These are phyloP conservation scores for Exserohilum rostratum DNA, from an alignment of 2,329 filamentous ascomycete genomes.

Conservation along the genomic window DNA sequence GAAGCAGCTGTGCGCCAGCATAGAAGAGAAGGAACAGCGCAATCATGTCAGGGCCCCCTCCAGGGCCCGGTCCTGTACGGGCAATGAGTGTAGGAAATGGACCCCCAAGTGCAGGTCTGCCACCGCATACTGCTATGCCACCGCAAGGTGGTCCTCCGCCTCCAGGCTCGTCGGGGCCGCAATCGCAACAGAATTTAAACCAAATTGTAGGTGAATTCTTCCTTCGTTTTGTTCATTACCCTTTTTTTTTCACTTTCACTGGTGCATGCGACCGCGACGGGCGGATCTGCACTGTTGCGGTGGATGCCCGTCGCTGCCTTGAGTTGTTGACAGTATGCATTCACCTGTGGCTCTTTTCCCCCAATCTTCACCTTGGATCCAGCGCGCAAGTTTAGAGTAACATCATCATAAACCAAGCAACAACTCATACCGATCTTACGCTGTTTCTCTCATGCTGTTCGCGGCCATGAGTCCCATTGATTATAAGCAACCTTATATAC, in stretches of 20 bases:
- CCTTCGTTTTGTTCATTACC: neutral
- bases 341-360: neutral
- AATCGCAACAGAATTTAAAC: slow-evolving; percentile 89
- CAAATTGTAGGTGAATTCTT: slow-evolving; percentile 78
- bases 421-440: neutral
- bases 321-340: neutral
- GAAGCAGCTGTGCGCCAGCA: slow-evolving; percentile 16
- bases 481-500: neutral
- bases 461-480: neutral
- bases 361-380: neutral
- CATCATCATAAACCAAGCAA: neutral
- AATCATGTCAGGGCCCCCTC: slow-evolving; percentile 47
- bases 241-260: neutral
- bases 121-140: slow-evolving; percentile 52
- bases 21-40: slow-evolving; percentile 29
- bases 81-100: slow-evolving; percentile 52
- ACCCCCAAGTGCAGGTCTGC: slow-evolving; percentile 49
- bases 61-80: slow-evolving; percentile 43
- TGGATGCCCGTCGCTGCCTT: neutral
- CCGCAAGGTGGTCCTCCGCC: slow-evolving; percentile 56
- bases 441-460: neutral
- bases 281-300: neutral
- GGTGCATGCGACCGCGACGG: neutral
- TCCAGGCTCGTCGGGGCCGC: slow-evolving; percentile 55
- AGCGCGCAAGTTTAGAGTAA: neutral